Base-by-base conservation (phyloP, 2,329 filamentous ascomycete species). In the Alternaria consortialis region DNA sequence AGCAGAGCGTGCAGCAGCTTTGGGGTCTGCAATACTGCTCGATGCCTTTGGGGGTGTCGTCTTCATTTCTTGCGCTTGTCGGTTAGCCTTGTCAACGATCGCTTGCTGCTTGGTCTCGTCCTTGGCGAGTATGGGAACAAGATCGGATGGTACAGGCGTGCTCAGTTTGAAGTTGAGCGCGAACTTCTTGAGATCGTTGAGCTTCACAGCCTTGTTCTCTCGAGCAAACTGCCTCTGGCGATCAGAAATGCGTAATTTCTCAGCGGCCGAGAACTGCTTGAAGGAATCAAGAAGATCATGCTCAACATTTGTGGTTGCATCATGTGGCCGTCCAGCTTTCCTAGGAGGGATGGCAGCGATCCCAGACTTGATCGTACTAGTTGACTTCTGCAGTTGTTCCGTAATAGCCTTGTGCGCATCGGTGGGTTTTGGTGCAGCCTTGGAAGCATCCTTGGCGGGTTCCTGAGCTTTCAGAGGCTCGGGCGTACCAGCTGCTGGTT, bases 151-250 rank as follows among this genome's bases (percentile, higher is more conserved):
- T 11, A 99, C 93, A 6, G 94, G 93, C 3, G 94, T 97, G 51
- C 91, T 90, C 17, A 99, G 86, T 81, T 98, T 98, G 84, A 99
- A 99, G 75, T 87, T 95, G 69, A 90, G 87, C 1, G 95, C 93
- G 79, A 99, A 99, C 74, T 94, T 97, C 84, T 95, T 96, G 59
- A 99, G 82, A 80, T 99, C 95, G 61, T 92, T 97, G 63, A 99
- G 80, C 79, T 97, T 97, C 66, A 95, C 89, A 68, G 94, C 93
- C 77, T 97, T 97, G 77, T 98, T 95, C 60, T 88, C 84, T 17
- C 84, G 83, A 20, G 82, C 84, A 65, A 85, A 83, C 46, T 82
- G 83, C 42, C 86, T 83, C 53, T 79, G 77, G 23, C 83, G 83
- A 68, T 89, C 86, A 58, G 86, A 82, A 63, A 88, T 78, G 64